These are phyloP conservation scores for Dendrocalamus latiflorus DNA, from an alignment of 202 grass and related monocot species.

Conservation along the genomic window DNA sequence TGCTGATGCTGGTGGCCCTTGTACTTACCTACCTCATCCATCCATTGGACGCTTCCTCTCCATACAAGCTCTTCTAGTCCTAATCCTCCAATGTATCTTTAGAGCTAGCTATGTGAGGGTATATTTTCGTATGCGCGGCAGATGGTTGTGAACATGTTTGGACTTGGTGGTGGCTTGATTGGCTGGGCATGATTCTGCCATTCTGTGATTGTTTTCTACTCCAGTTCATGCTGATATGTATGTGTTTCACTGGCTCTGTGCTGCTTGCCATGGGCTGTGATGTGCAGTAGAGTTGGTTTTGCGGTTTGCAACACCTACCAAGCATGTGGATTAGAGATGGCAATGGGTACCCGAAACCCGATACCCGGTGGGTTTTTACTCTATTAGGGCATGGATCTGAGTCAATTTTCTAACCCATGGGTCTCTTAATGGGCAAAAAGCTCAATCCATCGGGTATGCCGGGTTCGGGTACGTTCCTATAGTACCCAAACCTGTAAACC, in stretches of 20 bases:
- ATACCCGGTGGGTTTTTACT: too few species aligned
- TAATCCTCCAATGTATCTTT: neutral
- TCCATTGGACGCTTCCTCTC: constrained; percentile 60
- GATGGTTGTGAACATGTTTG: constrained; percentile 14
- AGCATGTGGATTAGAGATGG: too few species aligned
- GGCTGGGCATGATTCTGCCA: neutral
- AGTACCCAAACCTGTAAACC: too few species aligned
- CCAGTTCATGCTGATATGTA: neutral
- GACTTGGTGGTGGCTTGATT: neutral
- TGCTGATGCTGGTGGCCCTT: constrained; percentile 76
- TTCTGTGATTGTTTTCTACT: neutral
- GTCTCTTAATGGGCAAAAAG: too few species aligned
- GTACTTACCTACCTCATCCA: constrained; percentile 91
- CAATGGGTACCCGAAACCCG: too few species aligned
- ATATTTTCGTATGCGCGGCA: constrained; percentile 1
- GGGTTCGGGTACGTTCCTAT: too few species aligned
- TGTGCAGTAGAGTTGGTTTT: neutral
- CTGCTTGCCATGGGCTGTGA: neutral
- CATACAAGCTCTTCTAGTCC: constrained; percentile 63
- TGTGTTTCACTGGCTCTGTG: neutral
- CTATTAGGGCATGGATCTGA: too few species aligned
- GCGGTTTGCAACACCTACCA: neutral
- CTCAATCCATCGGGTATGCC: too few species aligned
- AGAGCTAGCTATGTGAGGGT: constrained; percentile 3
- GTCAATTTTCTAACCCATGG: too few species aligned